These are phyloP conservation scores for Lasiosphaeria miniovina DNA, from an alignment of 495 filamentous ascomycete genomes.

Conservation along the genomic window DNA sequence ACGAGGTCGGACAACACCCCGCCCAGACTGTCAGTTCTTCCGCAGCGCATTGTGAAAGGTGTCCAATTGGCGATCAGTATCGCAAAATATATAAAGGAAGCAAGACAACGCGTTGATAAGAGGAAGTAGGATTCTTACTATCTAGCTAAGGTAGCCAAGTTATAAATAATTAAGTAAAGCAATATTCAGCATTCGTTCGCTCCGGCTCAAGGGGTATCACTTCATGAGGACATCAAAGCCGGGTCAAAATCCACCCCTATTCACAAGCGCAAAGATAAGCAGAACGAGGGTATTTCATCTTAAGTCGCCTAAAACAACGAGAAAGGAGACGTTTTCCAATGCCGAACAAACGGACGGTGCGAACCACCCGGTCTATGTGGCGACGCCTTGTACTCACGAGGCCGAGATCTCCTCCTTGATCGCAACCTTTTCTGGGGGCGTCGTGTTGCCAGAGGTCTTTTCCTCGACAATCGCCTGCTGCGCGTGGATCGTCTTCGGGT, in stretches of 20 bases:
- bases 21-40: too few relatives aligned
- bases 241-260: neutral
- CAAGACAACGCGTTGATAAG: too few relatives aligned
- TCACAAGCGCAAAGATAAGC: constrained; percentile 6
- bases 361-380: neutral
- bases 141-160: too few relatives aligned
- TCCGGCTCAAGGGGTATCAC: constrained; percentile 13
- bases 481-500: constrained; percentile 37
- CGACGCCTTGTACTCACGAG: neutral
- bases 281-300: constrained; percentile 15
- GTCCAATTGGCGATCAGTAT: too few relatives aligned
- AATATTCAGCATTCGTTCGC: neutral
- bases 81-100: too few relatives aligned
- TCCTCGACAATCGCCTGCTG: constrained; percentile 20
- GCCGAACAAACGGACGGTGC: neutral
- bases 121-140: too few relatives aligned
- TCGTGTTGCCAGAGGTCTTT: constrained; percentile 24
- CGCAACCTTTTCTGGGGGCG: constrained; percentile 30
- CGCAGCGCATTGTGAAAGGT: too few relatives aligned
- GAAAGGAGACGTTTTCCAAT: neutral
- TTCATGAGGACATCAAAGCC: constrained; percentile 1
- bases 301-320: neutral
- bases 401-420: constrained; percentile 20
- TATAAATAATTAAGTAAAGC: too few relatives aligned
- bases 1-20: too few relatives aligned